Conservation (phyloP, 192 early-diverging fungal species). For the Podila horticola region DNA sequence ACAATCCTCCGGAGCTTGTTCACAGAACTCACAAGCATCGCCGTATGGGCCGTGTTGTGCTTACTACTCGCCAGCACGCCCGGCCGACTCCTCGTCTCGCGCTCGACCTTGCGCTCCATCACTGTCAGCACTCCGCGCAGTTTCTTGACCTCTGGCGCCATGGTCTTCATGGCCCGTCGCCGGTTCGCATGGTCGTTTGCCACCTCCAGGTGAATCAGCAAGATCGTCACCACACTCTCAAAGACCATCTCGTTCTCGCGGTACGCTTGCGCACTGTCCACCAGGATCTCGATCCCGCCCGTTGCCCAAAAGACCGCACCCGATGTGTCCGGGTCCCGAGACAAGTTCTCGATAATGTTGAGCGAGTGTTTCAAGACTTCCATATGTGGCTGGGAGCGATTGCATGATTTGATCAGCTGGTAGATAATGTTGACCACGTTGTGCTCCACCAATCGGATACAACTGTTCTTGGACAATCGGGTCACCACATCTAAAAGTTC, state of each 20-base stretch:
- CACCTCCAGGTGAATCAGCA: conserved; percentile 41
- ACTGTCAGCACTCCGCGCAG: conserved; percentile 29
- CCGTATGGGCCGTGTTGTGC: not conserved
- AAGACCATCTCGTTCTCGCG: conserved; percentile 55
- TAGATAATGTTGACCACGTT: conserved; percentile 53
- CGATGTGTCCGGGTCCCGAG: conserved; percentile 29
- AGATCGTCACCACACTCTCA: conserved; percentile 36
- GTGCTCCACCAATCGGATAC: conserved; percentile 52
- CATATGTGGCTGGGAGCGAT: conserved; percentile 54
- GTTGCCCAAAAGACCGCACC: conserved; percentile 43
- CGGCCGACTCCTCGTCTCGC: conserved; percentile 10
- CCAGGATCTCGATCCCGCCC: conserved; percentile 45
- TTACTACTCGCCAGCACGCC: not conserved
- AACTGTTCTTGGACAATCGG: conserved; percentile 51
- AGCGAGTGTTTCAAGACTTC: conserved; percentile 52
- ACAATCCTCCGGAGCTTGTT: conserved; percentile 29
- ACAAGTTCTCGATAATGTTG: conserved; percentile 53
- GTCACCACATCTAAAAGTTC: conserved; percentile 44
- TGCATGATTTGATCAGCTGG: conserved; percentile 51
- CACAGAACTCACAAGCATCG: conserved; percentile 15
- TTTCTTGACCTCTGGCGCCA: conserved; percentile 39
- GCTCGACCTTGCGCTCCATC: conserved; percentile 44
- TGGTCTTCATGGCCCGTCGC: conserved; percentile 10
- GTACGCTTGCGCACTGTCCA: conserved; percentile 48
- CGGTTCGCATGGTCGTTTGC: conserved; percentile 13